These are phyloP conservation scores for Blastobotrys robertii DNA, from an alignment of 805 yeast species.

Conservation along the genomic window DNA sequence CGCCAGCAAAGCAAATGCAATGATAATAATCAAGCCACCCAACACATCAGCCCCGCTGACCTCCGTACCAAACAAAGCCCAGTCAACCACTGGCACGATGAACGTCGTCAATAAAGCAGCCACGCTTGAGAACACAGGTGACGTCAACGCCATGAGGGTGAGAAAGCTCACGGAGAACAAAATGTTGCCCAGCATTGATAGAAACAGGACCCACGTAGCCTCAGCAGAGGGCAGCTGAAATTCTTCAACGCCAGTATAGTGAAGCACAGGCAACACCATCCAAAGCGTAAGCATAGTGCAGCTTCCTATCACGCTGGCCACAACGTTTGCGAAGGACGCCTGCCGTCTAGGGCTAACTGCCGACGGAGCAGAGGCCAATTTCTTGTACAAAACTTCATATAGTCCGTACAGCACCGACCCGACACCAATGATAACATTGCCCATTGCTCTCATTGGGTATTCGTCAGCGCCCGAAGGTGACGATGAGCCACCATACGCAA, in stretches of 20 bases:
- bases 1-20: conserved; percentile 55
- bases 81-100: conserved; percentile 69
- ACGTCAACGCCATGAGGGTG: conserved; percentile 71
- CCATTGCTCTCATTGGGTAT: conserved; percentile 54
- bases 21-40: conserved; percentile 61
- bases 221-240: conserved; percentile 42
- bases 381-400: conserved; percentile 77
- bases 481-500: conserved; percentile 47
- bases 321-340: conserved; percentile 69
- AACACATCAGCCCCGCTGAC: conserved; percentile 47
- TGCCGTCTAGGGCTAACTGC: conserved; percentile 56
- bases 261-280: conserved; percentile 38
- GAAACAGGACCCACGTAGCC: conserved; percentile 36
- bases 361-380: conserved; percentile 64
- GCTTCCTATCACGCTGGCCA: conserved; percentile 59
- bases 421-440: conserved; percentile 57
- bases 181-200: conserved; percentile 55
- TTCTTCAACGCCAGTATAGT: conserved; percentile 45
- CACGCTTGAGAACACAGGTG: conserved; percentile 69
- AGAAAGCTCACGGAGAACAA: conserved; percentile 63
- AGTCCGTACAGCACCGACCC: conserved; percentile 77
- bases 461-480: conserved; percentile 19
- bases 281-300: conserved; percentile 44
- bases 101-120: conserved; percentile 66
- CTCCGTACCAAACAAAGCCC: conserved; percentile 50